These are phyloP conservation scores for Podospora didyma DNA, from an alignment of 495 filamentous ascomycete genomes.

Conservation along the genomic window DNA sequence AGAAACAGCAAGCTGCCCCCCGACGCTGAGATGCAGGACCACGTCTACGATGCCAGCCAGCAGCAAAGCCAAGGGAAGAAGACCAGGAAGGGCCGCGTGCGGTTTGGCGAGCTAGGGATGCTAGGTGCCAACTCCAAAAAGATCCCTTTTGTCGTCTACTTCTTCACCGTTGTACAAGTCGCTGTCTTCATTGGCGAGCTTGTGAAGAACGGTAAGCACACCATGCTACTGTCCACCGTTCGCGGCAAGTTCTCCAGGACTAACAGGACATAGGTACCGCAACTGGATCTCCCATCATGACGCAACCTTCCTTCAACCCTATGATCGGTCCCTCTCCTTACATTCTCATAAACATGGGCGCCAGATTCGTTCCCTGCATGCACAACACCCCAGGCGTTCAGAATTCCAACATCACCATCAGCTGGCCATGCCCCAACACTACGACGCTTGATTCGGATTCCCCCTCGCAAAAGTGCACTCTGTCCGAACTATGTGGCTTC, in stretches of 20 bases:
- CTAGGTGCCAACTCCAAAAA: slow-evolving; percentile 44
- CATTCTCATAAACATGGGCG: slow-evolving; percentile 94
- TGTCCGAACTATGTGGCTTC: slow-evolving; percentile 81
- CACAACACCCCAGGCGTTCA: slow-evolving; percentile 69
- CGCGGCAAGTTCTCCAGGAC: slow-evolving; percentile 6
- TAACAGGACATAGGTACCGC: slow-evolving; percentile 46
- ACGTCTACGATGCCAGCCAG: slow-evolving; percentile 42
- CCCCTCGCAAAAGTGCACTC: slow-evolving; percentile 55
- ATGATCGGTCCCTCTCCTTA: slow-evolving; percentile 94
- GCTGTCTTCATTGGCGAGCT: slow-evolving; percentile 89
- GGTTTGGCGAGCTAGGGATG: slow-evolving; percentile 48
- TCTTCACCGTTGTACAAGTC: slow-evolving; percentile 72
- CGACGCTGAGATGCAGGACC: slow-evolving; percentile 43
- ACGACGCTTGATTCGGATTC: slow-evolving; percentile 48
- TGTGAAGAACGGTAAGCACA: slow-evolving; percentile 66
- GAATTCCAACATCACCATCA: slow-evolving; percentile 28
- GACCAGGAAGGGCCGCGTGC: slow-evolving; percentile 29
- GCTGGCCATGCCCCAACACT: slow-evolving; percentile 74
- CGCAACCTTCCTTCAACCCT: slow-evolving; percentile 81
- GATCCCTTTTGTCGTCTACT: slow-evolving; percentile 81
- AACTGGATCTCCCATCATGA: slow-evolving; percentile 78
- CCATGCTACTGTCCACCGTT: background rate
- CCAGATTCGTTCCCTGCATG: slow-evolving; percentile 92
- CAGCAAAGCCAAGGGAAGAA: slow-evolving; percentile 14
- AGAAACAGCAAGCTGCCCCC: slow-evolving; percentile 28